Conservation (phyloP, 116 monocot species). For the Dioscorea cayenensis region DNA sequence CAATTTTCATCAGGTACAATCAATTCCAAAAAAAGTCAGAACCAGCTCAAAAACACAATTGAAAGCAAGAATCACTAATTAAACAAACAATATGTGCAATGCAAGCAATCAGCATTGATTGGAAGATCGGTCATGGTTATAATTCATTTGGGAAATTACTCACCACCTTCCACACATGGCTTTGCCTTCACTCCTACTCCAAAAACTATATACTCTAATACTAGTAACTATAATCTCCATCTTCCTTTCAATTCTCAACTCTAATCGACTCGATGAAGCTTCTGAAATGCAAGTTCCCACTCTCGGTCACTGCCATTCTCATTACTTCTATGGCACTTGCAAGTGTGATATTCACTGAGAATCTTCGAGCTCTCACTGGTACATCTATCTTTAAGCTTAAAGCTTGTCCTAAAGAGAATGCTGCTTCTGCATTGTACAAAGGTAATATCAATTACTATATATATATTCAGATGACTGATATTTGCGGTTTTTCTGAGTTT, state of each 20-base stretch:
- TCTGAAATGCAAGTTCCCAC: constrained; percentile 28
- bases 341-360: constrained; percentile 62
- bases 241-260: neutral
- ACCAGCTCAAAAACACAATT: neutral
- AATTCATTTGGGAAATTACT: neutral
- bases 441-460: constrained; percentile 18
- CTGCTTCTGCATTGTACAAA: constrained; percentile 12
- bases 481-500: neutral
- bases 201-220: neutral
- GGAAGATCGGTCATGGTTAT: neutral
- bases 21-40: neutral
- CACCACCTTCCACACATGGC: constrained; percentile 16
- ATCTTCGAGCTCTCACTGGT: constrained; percentile 56
- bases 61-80: neutral
- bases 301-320: constrained; percentile 39
- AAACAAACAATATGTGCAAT: neutral
- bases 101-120: neutral
- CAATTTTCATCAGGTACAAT: neutral
- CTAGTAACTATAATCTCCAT: constrained; percentile 3
- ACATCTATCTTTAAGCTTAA: constrained; percentile 37
- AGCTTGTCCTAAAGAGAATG: constrained; percentile 39
- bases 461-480: no score
- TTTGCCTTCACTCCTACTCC: constrained; percentile 76
- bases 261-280: constrained; percentile 30
- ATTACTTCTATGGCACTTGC: constrained; percentile 38